Percentiles rank a stretch among this genome's conserved stretches.
Conservation (phyloP, 169 alveolate genomes). For the Plasmodium falciparum region DNA sequence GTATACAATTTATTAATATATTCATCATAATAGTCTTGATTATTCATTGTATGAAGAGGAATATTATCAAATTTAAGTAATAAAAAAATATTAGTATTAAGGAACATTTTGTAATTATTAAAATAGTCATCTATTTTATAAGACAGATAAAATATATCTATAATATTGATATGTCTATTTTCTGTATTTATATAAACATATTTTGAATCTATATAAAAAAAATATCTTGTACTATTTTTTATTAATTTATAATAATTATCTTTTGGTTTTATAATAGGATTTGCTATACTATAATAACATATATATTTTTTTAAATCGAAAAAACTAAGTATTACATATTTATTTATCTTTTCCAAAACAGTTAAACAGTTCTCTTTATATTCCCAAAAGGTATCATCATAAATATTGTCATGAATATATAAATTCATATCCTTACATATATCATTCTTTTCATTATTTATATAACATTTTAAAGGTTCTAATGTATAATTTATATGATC, state of each 20-base stretch:
- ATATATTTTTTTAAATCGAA: slow-evolving; percentile 29
- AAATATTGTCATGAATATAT: slow-evolving; percentile 3
- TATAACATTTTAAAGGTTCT: slow-evolving; percentile 13
- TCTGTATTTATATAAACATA: slow-evolving; percentile 21
- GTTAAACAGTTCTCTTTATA: slow-evolving; percentile 39
- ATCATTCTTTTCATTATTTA: neutral
- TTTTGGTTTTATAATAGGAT: slow-evolving; percentile 44
- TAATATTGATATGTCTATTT: slow-evolving; percentile 15
- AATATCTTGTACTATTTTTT: slow-evolving; percentile 11
- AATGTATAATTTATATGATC: slow-evolving; percentile 27
- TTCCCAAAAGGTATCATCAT: slow-evolving; percentile 43
- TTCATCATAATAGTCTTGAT: neutral
- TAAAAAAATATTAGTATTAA: slow-evolving; percentile 11
- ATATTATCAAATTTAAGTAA: slow-evolving; percentile 20
- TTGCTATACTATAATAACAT: slow-evolving; percentile 64
- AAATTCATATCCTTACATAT: too few relatives aligned
- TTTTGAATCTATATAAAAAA: slow-evolving; percentile 30
- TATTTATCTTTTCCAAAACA: slow-evolving; percentile 60
- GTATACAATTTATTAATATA: neutral
- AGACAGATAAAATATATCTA: slow-evolving; percentile 49
- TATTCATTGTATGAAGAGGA: neutral
- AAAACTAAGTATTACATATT: slow-evolving; percentile 43
- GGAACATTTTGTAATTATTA: slow-evolving; percentile 40
- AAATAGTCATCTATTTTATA: slow-evolving; percentile 26
- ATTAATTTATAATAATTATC: slow-evolving; percentile 2